Base-by-base conservation (phyloP, 768 basidiomycete species). In the Trametes cingulata region DNA sequence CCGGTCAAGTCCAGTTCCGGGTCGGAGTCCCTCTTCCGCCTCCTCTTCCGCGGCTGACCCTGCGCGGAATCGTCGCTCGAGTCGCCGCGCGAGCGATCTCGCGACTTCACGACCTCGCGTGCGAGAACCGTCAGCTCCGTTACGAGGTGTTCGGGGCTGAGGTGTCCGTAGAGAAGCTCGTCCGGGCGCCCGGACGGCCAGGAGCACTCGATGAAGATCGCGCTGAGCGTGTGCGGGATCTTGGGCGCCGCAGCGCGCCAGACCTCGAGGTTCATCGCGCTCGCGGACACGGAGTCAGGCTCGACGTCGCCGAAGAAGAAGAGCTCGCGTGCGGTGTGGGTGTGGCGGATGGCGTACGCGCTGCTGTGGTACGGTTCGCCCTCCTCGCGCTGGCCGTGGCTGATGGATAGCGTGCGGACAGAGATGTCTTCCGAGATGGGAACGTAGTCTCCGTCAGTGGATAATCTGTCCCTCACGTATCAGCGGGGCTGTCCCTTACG, bases 291-390 rank as follows among this genome's bases (percentile, higher is more conserved):
- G 50, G 82, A 82, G 74, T 95, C 93, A 9, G 93, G 91, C 68
- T 95, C 93, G 60, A 97, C 88, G 73, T 96, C 95, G 0, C 96
- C 96, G 66, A 97, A 96, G 74, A 98, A 98, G 37, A 98, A 78
- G 64, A 98, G 87, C 71, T 96, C 91, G 47, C 77, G 80, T 1
- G 72, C 72, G 35, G 80, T 79, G 17, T 79, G 74, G 52, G 90
- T 80, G 64, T 90, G 82, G 14, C 86, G 83, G 66, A 98, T 73
- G 72, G 96, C 96, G 77, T 91, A 95, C 15, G 95, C 96, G 1
- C 88, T 77, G 14, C 90, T 90, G 15, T 87, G 80, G 73, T 97
- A 95, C 36, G 74, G 70, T 33, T 33, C 29, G 29, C 29, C 29
- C 29, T 33, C 70, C 5, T 67, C 67, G 68, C 83, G 83, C 61